These are phyloP conservation scores for Sapria himalayana DNA, from an alignment of 345 rosid species.

Conservation along the genomic window DNA sequence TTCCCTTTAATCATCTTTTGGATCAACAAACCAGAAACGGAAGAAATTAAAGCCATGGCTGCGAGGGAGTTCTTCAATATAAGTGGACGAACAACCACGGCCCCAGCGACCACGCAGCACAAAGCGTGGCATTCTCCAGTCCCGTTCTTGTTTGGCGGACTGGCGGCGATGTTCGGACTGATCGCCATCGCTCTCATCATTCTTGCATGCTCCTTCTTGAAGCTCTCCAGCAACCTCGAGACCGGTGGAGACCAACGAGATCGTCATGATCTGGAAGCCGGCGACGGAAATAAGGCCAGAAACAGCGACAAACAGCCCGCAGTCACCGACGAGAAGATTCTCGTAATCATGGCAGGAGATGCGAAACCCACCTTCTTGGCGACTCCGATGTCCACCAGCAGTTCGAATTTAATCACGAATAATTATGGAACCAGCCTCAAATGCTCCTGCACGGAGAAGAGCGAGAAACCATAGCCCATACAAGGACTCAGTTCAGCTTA, in stretches of 20 bases:
- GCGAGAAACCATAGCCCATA: too few species aligned
- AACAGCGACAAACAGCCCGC: conserved; percentile 8
- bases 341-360: conserved; percentile 84
- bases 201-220: conserved; percentile 93
- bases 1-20: too few species aligned
- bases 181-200: conserved; percentile 73
- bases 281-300: conserved; percentile 16
- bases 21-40: too few species aligned
- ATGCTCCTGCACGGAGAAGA: too few species aligned
- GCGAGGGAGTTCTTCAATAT: conserved; percentile 23
- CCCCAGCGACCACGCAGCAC: conserved; percentile 13
- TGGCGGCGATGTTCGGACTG: conserved; percentile 85
- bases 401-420: too few species aligned
- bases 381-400: conserved; percentile 28
- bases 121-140: conserved; percentile 92
- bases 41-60: conserved; percentile 25
- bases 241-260: conserved; percentile 18
- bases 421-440: too few species aligned
- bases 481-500: too few species aligned
- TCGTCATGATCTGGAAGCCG: conserved; percentile 49
- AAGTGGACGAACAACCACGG: conserved; percentile 8
- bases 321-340: conserved; percentile 42
- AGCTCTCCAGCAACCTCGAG: conserved; percentile 51
- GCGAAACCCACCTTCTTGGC: conserved; percentile 57
- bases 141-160: conserved; percentile 78